A percentile compares a stretch with the other conserved stretches of the same genome.
Conservation (phyloP, 345 rosid species). For the Eucalyptus coolabah region DNA sequence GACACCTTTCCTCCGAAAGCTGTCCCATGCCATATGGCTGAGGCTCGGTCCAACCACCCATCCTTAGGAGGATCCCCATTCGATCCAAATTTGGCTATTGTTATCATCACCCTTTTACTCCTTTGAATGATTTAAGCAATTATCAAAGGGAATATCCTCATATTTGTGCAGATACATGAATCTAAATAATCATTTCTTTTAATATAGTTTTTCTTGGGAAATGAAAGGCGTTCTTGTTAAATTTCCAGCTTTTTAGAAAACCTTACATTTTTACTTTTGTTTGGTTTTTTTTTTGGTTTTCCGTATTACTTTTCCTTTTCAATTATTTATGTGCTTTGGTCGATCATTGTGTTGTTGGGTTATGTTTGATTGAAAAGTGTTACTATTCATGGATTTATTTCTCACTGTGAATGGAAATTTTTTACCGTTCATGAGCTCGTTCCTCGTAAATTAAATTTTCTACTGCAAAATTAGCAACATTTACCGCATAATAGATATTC, state of each 20-base stretch:
- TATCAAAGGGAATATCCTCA: neutral
- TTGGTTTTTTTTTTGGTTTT: neutral
- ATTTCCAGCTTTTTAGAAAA: neutral
- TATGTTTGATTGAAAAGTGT: neutral
- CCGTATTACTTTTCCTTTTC: neutral
- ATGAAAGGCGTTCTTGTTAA: neutral
- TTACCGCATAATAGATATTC: neutral
- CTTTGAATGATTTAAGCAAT: neutral
- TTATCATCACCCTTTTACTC: neutral
- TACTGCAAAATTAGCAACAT: neutral
- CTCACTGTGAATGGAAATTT: neutral
- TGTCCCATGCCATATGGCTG: neutral
- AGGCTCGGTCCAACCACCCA: neutral
- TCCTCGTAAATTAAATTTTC: neutral
- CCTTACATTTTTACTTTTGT: neutral
- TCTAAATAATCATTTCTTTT: neutral
- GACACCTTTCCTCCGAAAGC: neutral
- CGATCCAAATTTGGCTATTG: neutral
- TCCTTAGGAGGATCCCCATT: neutral
- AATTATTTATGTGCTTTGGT: neutral
- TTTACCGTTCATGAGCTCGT: neutral
- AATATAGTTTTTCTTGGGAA: neutral
- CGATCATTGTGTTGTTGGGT: neutral
- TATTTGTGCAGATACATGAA: neutral
- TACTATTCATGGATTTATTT: neutral